These are phyloP conservation scores for Ustilago vetiveriae DNA, from an alignment of 1,284 basidiomycete species.

Conservation along the genomic window DNA sequence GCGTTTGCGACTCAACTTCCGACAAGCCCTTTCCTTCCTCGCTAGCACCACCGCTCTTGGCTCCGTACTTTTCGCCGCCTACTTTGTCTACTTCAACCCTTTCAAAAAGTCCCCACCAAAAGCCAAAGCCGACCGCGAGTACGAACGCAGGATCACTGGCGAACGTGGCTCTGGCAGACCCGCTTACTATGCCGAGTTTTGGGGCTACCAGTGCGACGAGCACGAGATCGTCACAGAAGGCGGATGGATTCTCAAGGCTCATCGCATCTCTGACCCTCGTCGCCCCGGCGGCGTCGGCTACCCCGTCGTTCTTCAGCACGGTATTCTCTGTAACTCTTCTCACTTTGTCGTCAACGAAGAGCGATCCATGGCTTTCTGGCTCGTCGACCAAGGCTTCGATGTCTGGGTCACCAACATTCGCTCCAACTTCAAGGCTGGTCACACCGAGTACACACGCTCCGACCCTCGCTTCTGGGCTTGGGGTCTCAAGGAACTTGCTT, in stretches of 20 bases:
- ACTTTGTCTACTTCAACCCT: slow-evolving; percentile 61
- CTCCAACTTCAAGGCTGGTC: slow-evolving; percentile 63
- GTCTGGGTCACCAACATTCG: slow-evolving; percentile 67
- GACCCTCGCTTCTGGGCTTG: slow-evolving; percentile 67
- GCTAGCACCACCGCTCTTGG: slow-evolving; percentile 45
- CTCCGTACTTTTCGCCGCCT: slow-evolving; percentile 52
- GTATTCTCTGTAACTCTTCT: slow-evolving; percentile 65
- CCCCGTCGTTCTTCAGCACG: slow-evolving; percentile 66
- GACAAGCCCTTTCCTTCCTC: slow-evolving; percentile 56
- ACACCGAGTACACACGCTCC: slow-evolving; percentile 58
- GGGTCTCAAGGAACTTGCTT: slow-evolving; percentile 65
- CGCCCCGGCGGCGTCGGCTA: slow-evolving; percentile 57
- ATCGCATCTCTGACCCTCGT: slow-evolving; percentile 65
- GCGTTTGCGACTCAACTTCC: slow-evolving; percentile 53
- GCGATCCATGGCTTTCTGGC: slow-evolving; percentile 65
- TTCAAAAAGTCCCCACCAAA: slow-evolving; percentile 58
- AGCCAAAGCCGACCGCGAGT: slow-evolving; percentile 61
- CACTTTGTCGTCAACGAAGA: slow-evolving; percentile 65
- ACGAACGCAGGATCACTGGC: slow-evolving; percentile 65
- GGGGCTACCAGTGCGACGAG: slow-evolving; percentile 67
- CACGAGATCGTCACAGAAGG: slow-evolving; percentile 64
- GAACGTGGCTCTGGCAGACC: slow-evolving; percentile 61
- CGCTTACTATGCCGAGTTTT: slow-evolving; percentile 66
- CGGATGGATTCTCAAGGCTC: slow-evolving; percentile 66
- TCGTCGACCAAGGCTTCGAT: slow-evolving; percentile 66